A percentile compares a stretch with the other conserved stretches of the same genome.
phyloP scores from a whole-genome alignment of 257 asterid genomes.

The Nicotiana otophora region DNA sequence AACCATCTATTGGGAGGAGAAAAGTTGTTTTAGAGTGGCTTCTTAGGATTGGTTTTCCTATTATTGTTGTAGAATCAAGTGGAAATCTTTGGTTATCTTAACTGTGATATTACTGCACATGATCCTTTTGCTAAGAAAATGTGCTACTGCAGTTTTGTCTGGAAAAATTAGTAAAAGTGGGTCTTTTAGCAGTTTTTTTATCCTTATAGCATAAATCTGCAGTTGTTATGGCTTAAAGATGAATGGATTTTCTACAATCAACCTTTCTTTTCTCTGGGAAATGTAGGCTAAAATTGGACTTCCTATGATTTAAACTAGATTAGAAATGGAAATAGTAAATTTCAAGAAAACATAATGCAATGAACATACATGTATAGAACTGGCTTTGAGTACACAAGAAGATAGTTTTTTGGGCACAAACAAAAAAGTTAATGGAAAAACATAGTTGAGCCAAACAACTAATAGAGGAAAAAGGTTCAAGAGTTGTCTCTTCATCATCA shows the following conservation, averaged over 20 bases:
- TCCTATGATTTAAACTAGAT: too few species aligned
- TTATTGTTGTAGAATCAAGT: neutral
- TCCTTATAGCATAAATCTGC: too few species aligned
- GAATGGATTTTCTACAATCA: neutral
- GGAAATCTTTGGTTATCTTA: slow-evolving; percentile 1
- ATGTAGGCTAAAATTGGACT: too few species aligned
- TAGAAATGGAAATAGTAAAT: neutral
- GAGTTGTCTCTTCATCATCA: neutral
- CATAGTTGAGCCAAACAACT: neutral
- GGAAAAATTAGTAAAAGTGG: slow-evolving; percentile 27
- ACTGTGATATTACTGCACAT: slow-evolving; percentile 3
- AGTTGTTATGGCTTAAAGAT: neutral
- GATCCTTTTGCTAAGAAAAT: slow-evolving; percentile 18
- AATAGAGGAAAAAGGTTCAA: neutral
- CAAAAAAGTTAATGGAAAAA: neutral
- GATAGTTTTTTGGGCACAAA: neutral
- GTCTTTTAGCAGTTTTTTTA: too few species aligned
- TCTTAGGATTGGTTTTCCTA: neutral
- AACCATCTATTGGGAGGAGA: too few species aligned
- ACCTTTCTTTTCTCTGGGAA: too few species aligned
- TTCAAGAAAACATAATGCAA: neutral
- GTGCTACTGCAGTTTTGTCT: slow-evolving; percentile 64
- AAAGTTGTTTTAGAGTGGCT: too few species aligned
- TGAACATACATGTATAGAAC: neutral
- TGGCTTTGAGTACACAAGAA: neutral